phyloP scores from a whole-genome alignment of 2,329 filamentous ascomycete genomes.

The Aspergillus bombycis region DNA sequence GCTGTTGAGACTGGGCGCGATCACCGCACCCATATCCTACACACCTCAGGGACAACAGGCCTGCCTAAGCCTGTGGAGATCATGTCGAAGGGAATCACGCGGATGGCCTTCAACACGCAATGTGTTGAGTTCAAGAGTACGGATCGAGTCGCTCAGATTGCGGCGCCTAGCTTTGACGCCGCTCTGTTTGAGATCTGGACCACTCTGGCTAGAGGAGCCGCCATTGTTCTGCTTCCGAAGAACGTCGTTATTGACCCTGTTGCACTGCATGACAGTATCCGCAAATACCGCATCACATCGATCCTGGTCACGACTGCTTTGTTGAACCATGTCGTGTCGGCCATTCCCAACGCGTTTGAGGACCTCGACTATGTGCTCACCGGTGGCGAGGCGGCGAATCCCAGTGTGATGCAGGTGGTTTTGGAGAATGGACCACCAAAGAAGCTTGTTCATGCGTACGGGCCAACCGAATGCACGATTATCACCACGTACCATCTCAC shows the following conservation, averaged over 20 bases:
- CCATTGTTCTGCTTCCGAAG: background rate
- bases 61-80: constrained; percentile 5
- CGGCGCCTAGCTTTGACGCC: background rate
- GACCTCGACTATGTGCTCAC: background rate
- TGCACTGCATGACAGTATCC: background rate
- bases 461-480: background rate
- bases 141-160: background rate
- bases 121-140: background rate
- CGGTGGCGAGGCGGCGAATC: background rate
- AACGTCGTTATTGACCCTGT: background rate
- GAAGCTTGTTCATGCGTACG: constrained; percentile 1
- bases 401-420: background rate
- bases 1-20: background rate
- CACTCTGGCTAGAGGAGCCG: background rate
- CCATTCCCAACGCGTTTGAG: background rate
- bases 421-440: background rate
- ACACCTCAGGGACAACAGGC: constrained; percentile 3
- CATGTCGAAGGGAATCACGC: background rate
- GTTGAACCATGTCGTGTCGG: background rate
- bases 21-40: background rate
- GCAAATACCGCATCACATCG: background rate
- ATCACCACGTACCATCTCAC: too few relatives aligned
- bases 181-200: constrained; percentile 8
- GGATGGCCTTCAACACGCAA: background rate
- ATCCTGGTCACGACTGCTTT: background rate